Percentiles rank a stretch among this genome's conserved stretches.
These are phyloP conservation scores for Cyberlindnera xylosilytica DNA, from an alignment of 805 yeast genomes.

Conservation along the genomic window DNA sequence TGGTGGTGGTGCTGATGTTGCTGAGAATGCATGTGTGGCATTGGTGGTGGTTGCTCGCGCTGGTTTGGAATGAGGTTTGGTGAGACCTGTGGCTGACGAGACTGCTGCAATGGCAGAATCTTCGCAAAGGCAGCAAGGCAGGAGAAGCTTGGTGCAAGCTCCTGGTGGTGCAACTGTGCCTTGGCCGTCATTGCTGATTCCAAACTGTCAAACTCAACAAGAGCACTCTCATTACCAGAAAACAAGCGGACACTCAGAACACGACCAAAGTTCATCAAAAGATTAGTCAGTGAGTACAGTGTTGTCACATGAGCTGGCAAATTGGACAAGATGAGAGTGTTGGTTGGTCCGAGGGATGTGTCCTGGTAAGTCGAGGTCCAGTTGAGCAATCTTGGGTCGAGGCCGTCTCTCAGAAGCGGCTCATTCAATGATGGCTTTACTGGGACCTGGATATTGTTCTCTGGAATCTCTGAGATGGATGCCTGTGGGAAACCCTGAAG, in stretches of 20 bases:
- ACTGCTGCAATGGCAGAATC: conserved; percentile 38
- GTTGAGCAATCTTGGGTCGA: conserved; percentile 54
- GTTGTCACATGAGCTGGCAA: conserved; percentile 58
- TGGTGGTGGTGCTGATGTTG: conserved; percentile 18
- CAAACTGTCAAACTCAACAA: conserved; percentile 68
- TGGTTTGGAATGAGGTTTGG: conserved; percentile 9
- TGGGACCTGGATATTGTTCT: conserved; percentile 4
- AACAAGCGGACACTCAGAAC: conserved; percentile 61
- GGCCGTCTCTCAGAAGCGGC: conserved; percentile 47
- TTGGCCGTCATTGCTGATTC: conserved; percentile 80
- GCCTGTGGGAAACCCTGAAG: conserved; percentile 13
- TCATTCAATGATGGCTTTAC: conserved; percentile 16
- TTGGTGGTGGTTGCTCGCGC: conserved; percentile 8
- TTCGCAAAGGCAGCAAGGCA: conserved; percentile 85
- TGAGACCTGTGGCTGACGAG: conserved; percentile 13
- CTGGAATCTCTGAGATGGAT: conserved; percentile 15
- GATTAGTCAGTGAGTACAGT: conserved; percentile 54
- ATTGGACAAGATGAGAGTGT: conserved; percentile 74
- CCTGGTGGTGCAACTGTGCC: conserved; percentile 76
- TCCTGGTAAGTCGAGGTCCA: conserved; percentile 74
- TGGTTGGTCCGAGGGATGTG: conserved; percentile 69
- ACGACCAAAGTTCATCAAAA: conserved; percentile 61
- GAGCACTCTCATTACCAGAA: conserved; percentile 45
- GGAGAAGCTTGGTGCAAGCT: conserved; percentile 73
- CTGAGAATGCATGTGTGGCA: conserved; percentile 19